phyloP scores from a whole-genome alignment of 116 monocot species.

The Thalassia testudinum region DNA sequence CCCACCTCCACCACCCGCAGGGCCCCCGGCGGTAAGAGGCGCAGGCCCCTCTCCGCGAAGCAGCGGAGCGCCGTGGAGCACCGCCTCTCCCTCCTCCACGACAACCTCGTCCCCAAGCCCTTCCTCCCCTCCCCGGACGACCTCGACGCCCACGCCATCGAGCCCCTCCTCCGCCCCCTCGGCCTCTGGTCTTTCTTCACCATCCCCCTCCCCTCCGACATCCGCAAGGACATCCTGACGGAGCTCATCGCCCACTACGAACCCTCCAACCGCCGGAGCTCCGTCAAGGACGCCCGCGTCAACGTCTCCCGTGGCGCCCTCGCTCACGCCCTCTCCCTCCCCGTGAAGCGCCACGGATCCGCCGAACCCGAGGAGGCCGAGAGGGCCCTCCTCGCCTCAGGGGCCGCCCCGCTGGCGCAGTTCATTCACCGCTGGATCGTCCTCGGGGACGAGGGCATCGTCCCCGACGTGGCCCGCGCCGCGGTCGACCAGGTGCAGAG shows the following conservation, averaged over 20 bases:
- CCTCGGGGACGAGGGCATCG: slow-evolving; percentile 43
- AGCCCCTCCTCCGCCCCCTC: slow-evolving; percentile 48
- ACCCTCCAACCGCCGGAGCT: slow-evolving; percentile 20
- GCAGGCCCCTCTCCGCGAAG: slow-evolving; percentile 23
- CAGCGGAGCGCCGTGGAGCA: slow-evolving; percentile 24
- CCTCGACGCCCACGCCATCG: slow-evolving; percentile 23
- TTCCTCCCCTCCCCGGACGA: slow-evolving; percentile 13
- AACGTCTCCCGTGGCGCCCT: slow-evolving; percentile 26
- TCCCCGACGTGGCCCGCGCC: slow-evolving; percentile 35
- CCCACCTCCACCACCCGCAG: background rate
- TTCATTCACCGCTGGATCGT: slow-evolving; percentile 38
- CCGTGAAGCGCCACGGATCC: background rate
- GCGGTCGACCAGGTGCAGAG: slow-evolving; percentile 43
- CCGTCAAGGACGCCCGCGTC: slow-evolving; percentile 24
- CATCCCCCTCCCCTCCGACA: slow-evolving; percentile 22
- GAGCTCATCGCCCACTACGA: slow-evolving; percentile 66
- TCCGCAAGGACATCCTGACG: slow-evolving; percentile 50
- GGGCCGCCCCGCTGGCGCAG: slow-evolving; percentile 13
- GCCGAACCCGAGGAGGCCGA: slow-evolving; percentile 1
- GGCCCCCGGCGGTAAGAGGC: slow-evolving; percentile 21
- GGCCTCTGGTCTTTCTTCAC: slow-evolving; percentile 65
- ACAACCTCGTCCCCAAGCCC: slow-evolving; percentile 22
- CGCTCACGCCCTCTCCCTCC: slow-evolving; percentile 39
- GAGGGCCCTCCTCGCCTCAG: slow-evolving; percentile 6
- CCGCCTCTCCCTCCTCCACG: slow-evolving; percentile 19